phyloP scores from a whole-genome alignment of 139 green algal species.

The Desmodesmus armatus region DNA sequence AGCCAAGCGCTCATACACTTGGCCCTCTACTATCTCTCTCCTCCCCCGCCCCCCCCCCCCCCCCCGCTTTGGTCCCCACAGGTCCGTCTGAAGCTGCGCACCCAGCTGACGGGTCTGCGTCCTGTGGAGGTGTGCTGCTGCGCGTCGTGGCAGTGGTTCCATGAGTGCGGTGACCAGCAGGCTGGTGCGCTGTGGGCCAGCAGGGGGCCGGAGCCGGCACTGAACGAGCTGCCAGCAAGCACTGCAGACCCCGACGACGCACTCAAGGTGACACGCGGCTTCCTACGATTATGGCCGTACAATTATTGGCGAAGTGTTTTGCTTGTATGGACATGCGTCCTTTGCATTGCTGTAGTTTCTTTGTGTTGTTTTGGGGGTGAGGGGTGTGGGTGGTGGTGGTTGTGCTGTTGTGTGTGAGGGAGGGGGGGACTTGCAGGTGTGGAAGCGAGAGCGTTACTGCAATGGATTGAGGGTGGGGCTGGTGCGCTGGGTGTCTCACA shows the following conservation, averaged over 20 bases:
- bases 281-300: too few relatives aligned
- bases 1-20: too few relatives aligned
- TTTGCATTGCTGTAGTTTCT: too few relatives aligned
- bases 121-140: constrained; percentile 91
- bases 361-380: too few relatives aligned
- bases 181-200: constrained; percentile 37
- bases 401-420: not conserved
- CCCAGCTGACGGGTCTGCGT: constrained; percentile 76
- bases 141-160: constrained; percentile 41
- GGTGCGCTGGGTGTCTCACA: too few relatives aligned
- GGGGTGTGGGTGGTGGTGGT: not conserved
- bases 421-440: too few relatives aligned
- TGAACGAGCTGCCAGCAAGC: constrained; percentile 36
- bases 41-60: too few relatives aligned
- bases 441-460: too few relatives aligned
- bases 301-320: too few relatives aligned
- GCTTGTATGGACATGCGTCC: too few relatives aligned
- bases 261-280: constrained; percentile 24
- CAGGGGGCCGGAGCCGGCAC: constrained; percentile 21
- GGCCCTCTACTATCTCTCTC: too few relatives aligned
- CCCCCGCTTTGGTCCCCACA: not conserved
- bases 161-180: constrained; percentile 53
- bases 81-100: constrained; percentile 77
- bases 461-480: too few relatives aligned
- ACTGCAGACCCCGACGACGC: not conserved